These are phyloP conservation scores for Pleurotus platypus DNA, from an alignment of 768 basidiomycete species.

Conservation along the genomic window DNA sequence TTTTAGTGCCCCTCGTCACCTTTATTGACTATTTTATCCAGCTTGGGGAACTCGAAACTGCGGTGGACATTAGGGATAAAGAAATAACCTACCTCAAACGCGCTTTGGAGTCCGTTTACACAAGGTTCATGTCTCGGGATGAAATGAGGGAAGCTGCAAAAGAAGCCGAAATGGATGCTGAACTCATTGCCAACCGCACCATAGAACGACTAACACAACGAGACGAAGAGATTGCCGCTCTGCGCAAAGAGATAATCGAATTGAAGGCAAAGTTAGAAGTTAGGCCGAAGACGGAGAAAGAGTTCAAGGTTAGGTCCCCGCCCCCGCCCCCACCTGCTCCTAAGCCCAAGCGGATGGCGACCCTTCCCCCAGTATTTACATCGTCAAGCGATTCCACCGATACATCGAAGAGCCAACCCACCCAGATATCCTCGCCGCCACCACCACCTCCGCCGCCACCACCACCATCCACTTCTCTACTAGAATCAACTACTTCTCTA, in stretches of 20 bases:
- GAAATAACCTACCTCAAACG: slow-evolving; percentile 76
- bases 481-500: too few species aligned
- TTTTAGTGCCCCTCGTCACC: too few species aligned
- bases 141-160: slow-evolving; percentile 44
- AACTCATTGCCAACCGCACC: slow-evolving; percentile 63
- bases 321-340: slow-evolving; percentile 56
- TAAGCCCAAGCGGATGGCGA: slow-evolving; percentile 28
- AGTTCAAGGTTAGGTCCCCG: slow-evolving; percentile 63
- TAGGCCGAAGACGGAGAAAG: slow-evolving; percentile 61
- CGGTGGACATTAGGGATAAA: slow-evolving; percentile 56
- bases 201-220: slow-evolving; percentile 68
- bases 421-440: slow-evolving; percentile 8
- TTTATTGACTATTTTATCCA: slow-evolving; percentile 20
- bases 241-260: slow-evolving; percentile 46
- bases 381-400: not conserved
- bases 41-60: slow-evolving; percentile 50
- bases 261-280: slow-evolving; percentile 49
- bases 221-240: slow-evolving; percentile 56
- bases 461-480: slow-evolving; percentile 10
- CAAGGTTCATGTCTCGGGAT: slow-evolving; percentile 62
- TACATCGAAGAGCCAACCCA: not conserved
- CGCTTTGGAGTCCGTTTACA: slow-evolving; percentile 85
- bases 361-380: slow-evolving; percentile 4
- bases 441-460: slow-evolving; percentile 7
- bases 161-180: slow-evolving; percentile 56